Base-by-base conservation (phyloP, 192 early-diverging fungal species). In the Linnemannia exigua region DNA sequence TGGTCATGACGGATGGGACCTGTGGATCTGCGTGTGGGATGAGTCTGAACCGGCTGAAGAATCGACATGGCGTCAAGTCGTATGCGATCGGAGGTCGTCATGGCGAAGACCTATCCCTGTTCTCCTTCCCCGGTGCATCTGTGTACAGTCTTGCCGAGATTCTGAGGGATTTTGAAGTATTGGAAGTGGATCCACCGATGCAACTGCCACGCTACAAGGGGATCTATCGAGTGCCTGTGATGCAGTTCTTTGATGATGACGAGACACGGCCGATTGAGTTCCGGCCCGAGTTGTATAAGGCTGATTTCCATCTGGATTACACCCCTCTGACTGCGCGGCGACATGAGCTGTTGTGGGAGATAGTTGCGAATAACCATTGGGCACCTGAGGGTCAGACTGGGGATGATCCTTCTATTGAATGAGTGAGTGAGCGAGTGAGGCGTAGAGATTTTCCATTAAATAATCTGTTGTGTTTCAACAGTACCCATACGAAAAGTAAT, bases 1-100 rank as follows among this genome's bases (percentile, higher is more conserved):
- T 80, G 25, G 67, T 86, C 9, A 33, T 86, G 74, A 86, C 84
- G 6, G 84, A 86, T 48, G 84, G 84, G 0, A 17, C 63, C 16
- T 86, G 84, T 76, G 84, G 84, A 0, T 86, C 84, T 4, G 84
- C 84, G 0, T 86, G 84, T 38, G 84, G 84, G 38, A 86, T 86
- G 84, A 86, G 69, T 33, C 25, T 86, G 63, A 86, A 86, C 63
- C 78, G 84, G 22, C 75, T 86, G 48, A 86, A 86, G 70, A 86
- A 86, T 36, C 79, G 78, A 0, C 78, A 80, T 50, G 74, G 74
- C 0, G 78, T 86, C 15, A 76, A 86, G 25, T 76, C 84, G 4
- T 86, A 86, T 70, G 84, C 84, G 0, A 31, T 80, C 3, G 84
- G 84, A 5, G 84, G 84, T 4, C 74, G 78, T 0, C n/a, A 72